Evolutionary conservation across 2,329 filamentous ascomycete species (phyloP).

Genomic region (Apiospora aurea): DNA sequence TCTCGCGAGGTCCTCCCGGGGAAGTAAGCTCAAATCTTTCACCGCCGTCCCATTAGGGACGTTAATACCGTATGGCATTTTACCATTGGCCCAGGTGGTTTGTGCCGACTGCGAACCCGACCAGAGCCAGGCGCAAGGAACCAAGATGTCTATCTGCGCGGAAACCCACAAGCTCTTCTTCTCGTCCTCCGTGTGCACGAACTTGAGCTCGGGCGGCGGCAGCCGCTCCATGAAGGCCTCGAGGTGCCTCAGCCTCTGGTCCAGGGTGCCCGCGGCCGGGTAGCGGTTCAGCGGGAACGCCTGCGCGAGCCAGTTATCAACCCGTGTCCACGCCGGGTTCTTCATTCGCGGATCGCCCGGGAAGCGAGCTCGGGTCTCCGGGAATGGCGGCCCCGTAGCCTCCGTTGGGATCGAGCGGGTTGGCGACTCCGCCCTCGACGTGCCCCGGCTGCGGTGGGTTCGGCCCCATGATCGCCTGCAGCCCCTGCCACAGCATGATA

Average conservation of each 20-base stretch:
- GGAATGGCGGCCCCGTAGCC: too few species aligned
- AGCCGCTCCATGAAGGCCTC: not conserved
- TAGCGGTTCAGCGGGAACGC: not conserved
- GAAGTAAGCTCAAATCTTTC: too few species aligned
- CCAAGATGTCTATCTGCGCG: not conserved
- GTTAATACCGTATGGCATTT: not conserved
- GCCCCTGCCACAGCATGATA: not conserved
- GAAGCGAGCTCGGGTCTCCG: not conserved
- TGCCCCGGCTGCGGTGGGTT: not conserved
- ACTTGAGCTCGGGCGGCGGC: not conserved
- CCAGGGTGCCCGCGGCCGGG: not conserved
- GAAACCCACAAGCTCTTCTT: not conserved
- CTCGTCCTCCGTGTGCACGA: not conserved
- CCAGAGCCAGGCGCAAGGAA: not conserved
- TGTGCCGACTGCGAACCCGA: fast-evolving
- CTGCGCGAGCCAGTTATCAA: not conserved
- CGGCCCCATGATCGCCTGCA: not conserved
- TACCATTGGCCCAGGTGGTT: not conserved
- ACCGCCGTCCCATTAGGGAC: too few species aligned
- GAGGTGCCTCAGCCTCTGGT: not conserved
- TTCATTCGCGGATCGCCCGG: not conserved
- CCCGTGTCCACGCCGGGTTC: not conserved
- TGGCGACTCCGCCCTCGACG: not conserved
- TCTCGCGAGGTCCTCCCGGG: too few species aligned
- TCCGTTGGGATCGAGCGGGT: not conserved